A percentile compares a stretch with the other conserved stretches of the same genome.
phyloP scores from a whole-genome alignment of 805 yeast species.

The Lachancea waltii region DNA sequence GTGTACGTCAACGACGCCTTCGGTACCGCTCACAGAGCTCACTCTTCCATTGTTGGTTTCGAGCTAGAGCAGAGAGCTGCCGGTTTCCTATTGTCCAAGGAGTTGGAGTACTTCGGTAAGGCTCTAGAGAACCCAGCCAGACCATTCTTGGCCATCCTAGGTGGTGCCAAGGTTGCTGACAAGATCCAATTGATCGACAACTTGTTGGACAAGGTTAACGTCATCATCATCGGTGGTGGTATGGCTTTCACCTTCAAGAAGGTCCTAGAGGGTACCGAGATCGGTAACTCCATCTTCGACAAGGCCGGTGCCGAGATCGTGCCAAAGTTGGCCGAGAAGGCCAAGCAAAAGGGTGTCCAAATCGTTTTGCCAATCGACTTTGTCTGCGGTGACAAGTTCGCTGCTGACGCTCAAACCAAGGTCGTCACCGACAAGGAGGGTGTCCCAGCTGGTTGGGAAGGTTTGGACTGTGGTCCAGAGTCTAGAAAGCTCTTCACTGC shows the following conservation, averaged over 20 bases:
- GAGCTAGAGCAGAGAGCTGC: slow-evolving; percentile 95
- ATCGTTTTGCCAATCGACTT: slow-evolving; percentile 92
- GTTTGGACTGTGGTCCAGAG: slow-evolving; percentile 93
- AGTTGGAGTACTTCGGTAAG: slow-evolving; percentile 93
- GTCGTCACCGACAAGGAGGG: slow-evolving; percentile 84
- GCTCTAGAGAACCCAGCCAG: slow-evolving; percentile 97
- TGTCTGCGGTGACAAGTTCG: slow-evolving; percentile 91
- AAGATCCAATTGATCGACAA: slow-evolving; percentile 98
- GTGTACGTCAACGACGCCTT: slow-evolving; percentile 97
- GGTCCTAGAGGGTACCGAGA: slow-evolving; percentile 74
- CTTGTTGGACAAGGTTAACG: slow-evolving; percentile 90
- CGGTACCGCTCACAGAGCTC: slow-evolving; percentile 99
- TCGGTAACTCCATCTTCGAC: slow-evolving; percentile 91
- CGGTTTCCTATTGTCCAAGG: slow-evolving; percentile 98
- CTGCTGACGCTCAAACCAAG: slow-evolving; percentile 82
- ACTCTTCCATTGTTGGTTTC: slow-evolving; percentile 98
- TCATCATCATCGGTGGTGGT: slow-evolving; percentile 97
- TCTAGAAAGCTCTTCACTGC: slow-evolving; percentile 70
- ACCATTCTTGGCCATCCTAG: slow-evolving; percentile 97
- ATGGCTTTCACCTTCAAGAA: slow-evolving; percentile 99
- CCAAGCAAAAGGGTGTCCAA: slow-evolving; percentile 92
- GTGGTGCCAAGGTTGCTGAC: slow-evolving; percentile 99
- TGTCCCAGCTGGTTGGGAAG: slow-evolving; percentile 92
- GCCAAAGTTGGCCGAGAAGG: slow-evolving; percentile 87
- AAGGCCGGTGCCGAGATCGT: slow-evolving; percentile 94